Evolutionary conservation across 768 basidiomycete species (phyloP), one percentile per base, ranked within the genome.

Genomic region (Pulveroboletus frians): DNA sequence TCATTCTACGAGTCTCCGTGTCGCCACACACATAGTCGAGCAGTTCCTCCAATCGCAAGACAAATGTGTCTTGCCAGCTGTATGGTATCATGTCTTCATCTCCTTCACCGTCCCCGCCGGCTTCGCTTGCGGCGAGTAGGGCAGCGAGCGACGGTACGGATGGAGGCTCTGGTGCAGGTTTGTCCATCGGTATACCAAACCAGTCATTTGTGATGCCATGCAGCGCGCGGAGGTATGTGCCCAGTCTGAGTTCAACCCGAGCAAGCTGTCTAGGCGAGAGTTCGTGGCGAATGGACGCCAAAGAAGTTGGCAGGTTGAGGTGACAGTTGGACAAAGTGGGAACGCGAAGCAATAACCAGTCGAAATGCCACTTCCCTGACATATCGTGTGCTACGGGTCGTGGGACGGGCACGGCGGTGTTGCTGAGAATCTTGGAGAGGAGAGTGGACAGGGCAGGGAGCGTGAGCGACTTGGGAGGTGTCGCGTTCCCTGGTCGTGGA

Each of bases 41-140:
- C 13, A 82, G 65, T 7, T 68, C 69, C 52, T 88, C 86, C 40
- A 89, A 66, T 6, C 78, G 68, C 9, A 65, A 43, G 6, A 80
- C 80, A 64, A 88, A 88, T 1, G 82, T 79, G 58, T 85, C 85
- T 66, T 88, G 83, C 87, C 87, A 89, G 65, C 77, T 83, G 61
- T 83, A 86, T 7, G 49, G 57, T 5, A 47, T 54, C 54, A 59
- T 53, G 63, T 65, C 57, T 35, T 43, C 65, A 2, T 41, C 39
- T 4, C 34, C 61, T 1, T 46, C 51, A 4, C 34, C 54, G 0
- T 38, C 55, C 32, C 50, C 55, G 6, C 47, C 49, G 1, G 30
- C 32, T 23, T 53, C 47, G 35, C 15, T 20, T 3, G 17, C 48
- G 9, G 47, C 20, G 9, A 57, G 35, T 13, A 61, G n/a, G 2